Conservation (phyloP, 768 basidiomycete species). For the Tylopilus balloui region DNA sequence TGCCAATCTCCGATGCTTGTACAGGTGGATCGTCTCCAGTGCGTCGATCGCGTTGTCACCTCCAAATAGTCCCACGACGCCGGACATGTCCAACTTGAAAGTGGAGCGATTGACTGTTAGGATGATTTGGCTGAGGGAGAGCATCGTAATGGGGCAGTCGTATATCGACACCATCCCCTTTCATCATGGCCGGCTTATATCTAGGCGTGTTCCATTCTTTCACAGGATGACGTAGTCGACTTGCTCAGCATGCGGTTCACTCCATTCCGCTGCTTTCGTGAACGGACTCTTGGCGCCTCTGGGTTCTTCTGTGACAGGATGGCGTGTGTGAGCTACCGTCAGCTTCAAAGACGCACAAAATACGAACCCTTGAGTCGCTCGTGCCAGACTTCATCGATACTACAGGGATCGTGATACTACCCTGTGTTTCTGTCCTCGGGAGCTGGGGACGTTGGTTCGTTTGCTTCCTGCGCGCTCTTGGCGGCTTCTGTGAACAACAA, state of each 20-base stretch:
- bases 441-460: background rate
- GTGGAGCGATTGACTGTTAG: conserved; percentile 6
- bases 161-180: background rate
- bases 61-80: conserved; percentile 33
- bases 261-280: background rate
- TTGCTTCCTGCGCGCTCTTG: background rate
- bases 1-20: conserved; percentile 27
- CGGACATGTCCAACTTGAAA: conserved; percentile 24
- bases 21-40: conserved; percentile 31
- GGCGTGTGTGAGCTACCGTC: background rate
- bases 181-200: conserved; percentile 6
- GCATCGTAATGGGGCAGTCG: conserved; percentile 7
- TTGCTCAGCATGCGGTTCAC: background rate
- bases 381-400: background rate
- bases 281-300: background rate
- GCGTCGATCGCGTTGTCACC: conserved; percentile 32
- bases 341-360: background rate
- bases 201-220: background rate
- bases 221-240: background rate
- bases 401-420: background rate
- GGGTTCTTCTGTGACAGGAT: background rate
- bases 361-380: background rate
- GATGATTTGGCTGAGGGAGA: conserved; percentile 11
- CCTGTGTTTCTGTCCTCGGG: background rate
- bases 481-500: background rate